Evolutionary conservation across 2,329 filamentous ascomycete genomes (phyloP).

Genomic region (Hysterium pulicare): DNA sequence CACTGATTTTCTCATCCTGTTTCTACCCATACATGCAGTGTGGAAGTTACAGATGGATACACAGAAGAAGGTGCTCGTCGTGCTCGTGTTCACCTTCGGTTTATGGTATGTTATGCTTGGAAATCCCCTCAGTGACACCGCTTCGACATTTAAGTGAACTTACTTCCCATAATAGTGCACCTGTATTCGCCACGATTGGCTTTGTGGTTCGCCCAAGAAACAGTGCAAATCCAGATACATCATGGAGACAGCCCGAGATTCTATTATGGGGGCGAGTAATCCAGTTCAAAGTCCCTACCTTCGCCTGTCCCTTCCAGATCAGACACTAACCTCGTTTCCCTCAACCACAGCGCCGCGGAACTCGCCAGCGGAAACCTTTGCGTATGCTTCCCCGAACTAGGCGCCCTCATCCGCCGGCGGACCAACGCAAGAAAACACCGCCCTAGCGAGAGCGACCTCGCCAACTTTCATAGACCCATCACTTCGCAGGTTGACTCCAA

Average conservation of each 20-base stretch:
- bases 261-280: slow-evolving; percentile 9
- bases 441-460: not conserved
- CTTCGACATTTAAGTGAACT: no score
- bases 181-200: slow-evolving; percentile 10
- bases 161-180: slow-evolving; percentile 7
- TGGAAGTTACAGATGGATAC: slow-evolving; percentile 8
- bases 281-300: no score
- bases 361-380: slow-evolving; percentile 10
- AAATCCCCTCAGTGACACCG: no score
- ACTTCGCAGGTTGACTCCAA: not conserved
- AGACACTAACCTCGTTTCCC: not conserved
- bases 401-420: slow-evolving; percentile 11
- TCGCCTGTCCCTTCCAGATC: not conserved
- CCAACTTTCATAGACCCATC: not conserved
- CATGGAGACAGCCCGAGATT: slow-evolving; percentile 13
- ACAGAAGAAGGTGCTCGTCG: slow-evolving; percentile 12
- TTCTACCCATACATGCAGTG: slow-evolving; percentile 15
- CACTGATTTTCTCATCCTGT: slow-evolving; percentile 13
- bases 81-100: slow-evolving; percentile 11
- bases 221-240: slow-evolving; percentile 9
- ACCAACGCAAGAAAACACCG: not conserved
- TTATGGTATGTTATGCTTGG: slow-evolving; percentile 8
- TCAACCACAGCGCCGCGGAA: slow-evolving; percentile 3
- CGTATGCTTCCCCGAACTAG: slow-evolving; percentile 13
- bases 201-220: slow-evolving; percentile 9